A percentile compares a stretch with the other conserved stretches of the same genome.
Conservation (phyloP, 2,329 filamentous ascomycete genomes). For the Pyrenophora tritici-repentis region DNA sequence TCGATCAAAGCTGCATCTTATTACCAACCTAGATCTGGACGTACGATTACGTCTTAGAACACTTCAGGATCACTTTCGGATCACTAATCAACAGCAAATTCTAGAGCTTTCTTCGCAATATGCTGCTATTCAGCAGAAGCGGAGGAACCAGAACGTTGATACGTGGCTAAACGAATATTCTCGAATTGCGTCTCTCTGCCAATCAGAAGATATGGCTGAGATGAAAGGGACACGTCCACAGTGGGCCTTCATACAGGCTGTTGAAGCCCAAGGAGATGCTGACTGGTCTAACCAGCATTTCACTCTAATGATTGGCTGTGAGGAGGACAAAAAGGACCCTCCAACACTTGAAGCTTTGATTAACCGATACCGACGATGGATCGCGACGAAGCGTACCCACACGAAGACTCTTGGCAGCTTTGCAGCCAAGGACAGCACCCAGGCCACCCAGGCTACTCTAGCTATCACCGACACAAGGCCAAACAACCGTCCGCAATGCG, state of each 20-base stretch:
- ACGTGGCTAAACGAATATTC: neutral
- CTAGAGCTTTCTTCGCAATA: neutral
- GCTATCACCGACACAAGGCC: neutral
- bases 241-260: neutral
- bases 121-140: neutral
- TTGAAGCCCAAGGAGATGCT: neutral
- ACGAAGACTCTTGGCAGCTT: neutral
- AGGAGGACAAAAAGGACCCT: neutral
- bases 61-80: neutral
- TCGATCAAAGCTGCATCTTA: neutral
- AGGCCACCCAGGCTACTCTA: neutral
- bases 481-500: neutral
- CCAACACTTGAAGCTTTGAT: neutral
- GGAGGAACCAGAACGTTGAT: neutral
- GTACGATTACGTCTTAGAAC: neutral
- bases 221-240: neutral
- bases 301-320: neutral
- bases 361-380: neutral
- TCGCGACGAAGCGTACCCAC: neutral
- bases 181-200: neutral
- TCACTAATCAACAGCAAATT: neutral
- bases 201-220: neutral
- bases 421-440: neutral
- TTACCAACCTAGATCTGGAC: neutral
- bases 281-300: neutral